Percentiles rank a stretch among this genome's conserved stretches.
Evolutionary conservation across 352 stramenopile species (phyloP).

Genomic region (Albugo laibachii): DNA sequence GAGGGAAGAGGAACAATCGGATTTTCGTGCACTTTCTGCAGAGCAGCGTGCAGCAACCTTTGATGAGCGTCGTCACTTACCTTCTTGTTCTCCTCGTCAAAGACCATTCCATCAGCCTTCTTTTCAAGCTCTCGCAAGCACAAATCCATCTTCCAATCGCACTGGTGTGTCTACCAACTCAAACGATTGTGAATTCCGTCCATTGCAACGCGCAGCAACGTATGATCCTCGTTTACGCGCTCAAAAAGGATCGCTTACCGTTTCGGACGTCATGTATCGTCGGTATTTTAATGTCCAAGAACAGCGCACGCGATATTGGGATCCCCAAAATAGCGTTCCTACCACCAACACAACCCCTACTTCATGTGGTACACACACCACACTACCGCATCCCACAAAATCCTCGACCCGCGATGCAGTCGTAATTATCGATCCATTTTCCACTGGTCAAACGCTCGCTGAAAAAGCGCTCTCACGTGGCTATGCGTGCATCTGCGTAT

Average conservation of each 20-base stretch:
- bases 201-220: conserved; percentile 52
- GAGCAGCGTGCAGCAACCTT: conserved; percentile 65
- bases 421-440: conserved; percentile 91
- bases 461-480: conserved; percentile 73
- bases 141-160: conserved; percentile 3
- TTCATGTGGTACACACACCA: conserved; percentile 7
- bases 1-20: no score
- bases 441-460: conserved; percentile 84
- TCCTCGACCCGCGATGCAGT: conserved; percentile 31
- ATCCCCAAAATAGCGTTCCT: background rate
- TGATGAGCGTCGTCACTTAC: conserved; percentile 56
- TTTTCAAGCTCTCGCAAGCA: background rate
- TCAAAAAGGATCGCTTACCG: conserved; percentile 17
- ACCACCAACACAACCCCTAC: background rate
- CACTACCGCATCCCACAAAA: conserved; percentile 6
- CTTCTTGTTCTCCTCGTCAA: conserved; percentile 2
- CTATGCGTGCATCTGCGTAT: conserved; percentile 60
- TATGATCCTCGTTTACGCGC: conserved; percentile 55
- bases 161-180: background rate
- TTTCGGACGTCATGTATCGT: conserved; percentile 55
- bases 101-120: conserved; percentile 10
- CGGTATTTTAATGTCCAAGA: conserved; percentile 73
- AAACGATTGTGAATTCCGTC: conserved; percentile 27
- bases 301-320: conserved; percentile 15
- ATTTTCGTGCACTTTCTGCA: conserved; percentile 40